Conservation (phyloP, 345 rosid species). For the Laguncularia racemosa region DNA sequence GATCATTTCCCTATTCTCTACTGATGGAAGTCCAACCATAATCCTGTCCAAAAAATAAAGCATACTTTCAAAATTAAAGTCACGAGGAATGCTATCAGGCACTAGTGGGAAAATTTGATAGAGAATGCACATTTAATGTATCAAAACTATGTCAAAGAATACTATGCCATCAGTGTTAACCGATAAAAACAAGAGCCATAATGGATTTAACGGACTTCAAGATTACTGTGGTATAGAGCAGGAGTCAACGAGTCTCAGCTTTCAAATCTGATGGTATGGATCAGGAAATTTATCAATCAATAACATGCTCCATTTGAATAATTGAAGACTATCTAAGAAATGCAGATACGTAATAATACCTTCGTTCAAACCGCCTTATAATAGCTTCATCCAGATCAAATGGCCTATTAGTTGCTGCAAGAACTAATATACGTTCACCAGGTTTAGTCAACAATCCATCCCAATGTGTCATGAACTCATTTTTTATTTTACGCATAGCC, state of each 20-base stretch:
- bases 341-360: constrained; percentile 24
- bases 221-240: background rate
- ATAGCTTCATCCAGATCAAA: constrained; percentile 99
- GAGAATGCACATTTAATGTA: no score
- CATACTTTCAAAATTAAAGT: no score
- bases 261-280: background rate
- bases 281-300: background rate
- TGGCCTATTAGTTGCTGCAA: constrained; percentile 98
- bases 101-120: no score
- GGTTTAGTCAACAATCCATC: constrained; percentile 89
- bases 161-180: no score
- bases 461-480: constrained; percentile 99
- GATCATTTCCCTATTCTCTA: constrained; percentile 76
- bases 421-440: constrained; percentile 86
- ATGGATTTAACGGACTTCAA: background rate
- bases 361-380: constrained; percentile 93
- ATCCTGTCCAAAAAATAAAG: constrained; percentile 40
- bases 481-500: constrained; percentile 96
- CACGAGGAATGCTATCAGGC: no score
- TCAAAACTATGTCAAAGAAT: no score
- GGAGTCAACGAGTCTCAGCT: no score
- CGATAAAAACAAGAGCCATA: background rate
- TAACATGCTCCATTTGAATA: background rate
- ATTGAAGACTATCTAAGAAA: no score
- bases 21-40: constrained; percentile 93